Evolutionary conservation across 768 basidiomycete genomes (phyloP), one percentile per base, ranked within the genome.

Genomic region (Sporobolomyces pararoseus): DNA sequence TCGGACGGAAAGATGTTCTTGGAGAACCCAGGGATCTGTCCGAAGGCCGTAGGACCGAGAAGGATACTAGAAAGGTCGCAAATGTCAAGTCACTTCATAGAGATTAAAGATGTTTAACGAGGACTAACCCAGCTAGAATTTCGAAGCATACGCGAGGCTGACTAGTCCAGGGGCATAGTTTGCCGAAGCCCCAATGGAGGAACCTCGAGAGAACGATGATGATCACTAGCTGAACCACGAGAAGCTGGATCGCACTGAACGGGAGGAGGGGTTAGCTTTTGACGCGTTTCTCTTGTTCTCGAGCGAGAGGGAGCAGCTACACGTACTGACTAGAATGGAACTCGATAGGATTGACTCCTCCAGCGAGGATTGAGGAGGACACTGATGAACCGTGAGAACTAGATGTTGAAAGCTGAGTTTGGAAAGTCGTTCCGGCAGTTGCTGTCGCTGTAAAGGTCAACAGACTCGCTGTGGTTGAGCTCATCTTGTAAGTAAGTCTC

Each of bases 71-170:
- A n/a, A n/a, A n/a, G n/a, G n/a, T n/a, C n/a, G n/a, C n/a, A n/a
- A n/a, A n/a, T n/a, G n/a, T n/a, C n/a, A n/a, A n/a, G 39, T 42
- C 39, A 9, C 9, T 42, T 42, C 10, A 42, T 9, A 9, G 39
- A 42, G 39, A 42, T 9, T 42, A 17, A 42, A 42, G n/a, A n/a
- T n/a, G n/a, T n/a, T 42, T 42, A 42, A 17, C 39, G 9, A 9
- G 39, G 17, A 42, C 10, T 9, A 42, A 42, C 39, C 9, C 17
- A 42, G 64, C 59, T 14, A 70, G 27, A 47, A 70, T 63, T 34
- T 72, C 69, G 52, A 44, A 54, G 61, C 96, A 91, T 68, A 97
- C 94, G n/a, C 87, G 83, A 2, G 95, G 95, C 76, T 97, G 94
- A 39, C 85, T 86, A 42, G 95, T 85, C 64, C 83, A 59, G 86